phyloP scores from a whole-genome alignment of 106 monocot species.

The Agapanthus africanus region DNA sequence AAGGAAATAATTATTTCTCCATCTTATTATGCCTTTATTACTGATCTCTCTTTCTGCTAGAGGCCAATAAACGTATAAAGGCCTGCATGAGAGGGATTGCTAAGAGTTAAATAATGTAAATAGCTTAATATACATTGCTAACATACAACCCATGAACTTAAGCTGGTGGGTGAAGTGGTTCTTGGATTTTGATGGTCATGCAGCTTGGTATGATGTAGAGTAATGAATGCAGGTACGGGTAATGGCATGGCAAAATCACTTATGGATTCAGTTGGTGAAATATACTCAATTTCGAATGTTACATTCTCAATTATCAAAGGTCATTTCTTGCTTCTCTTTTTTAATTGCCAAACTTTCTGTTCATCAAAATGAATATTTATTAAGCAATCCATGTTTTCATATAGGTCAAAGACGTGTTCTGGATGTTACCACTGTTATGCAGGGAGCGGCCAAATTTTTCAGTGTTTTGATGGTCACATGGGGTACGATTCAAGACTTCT shows the following conservation, averaged over 20 bases:
- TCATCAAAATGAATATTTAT: neutral
- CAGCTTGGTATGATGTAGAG: constrained; percentile 1
- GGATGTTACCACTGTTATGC: constrained; percentile 77
- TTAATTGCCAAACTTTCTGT: neutral
- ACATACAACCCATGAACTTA: no score
- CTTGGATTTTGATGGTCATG: neutral
- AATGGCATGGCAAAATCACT: constrained; percentile 95
- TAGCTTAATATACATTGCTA: no score
- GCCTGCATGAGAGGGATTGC: no score
- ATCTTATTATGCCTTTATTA: no score
- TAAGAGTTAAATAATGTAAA: no score
- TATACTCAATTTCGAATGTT: constrained; percentile 52
- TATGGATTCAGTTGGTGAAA: constrained; percentile 45
- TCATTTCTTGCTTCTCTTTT: constrained; percentile 26
- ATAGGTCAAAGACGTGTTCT: constrained; percentile 60
- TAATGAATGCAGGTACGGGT: constrained; percentile 56
- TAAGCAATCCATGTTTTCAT: constrained; percentile 2
- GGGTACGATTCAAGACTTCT: constrained; percentile 40
- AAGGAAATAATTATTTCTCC: no score
- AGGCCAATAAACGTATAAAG: no score
- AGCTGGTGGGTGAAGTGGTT: no score
- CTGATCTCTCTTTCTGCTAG: no score
- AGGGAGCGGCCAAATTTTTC: constrained; percentile 72
- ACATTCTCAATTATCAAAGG: constrained; percentile 76
- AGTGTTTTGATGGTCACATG: constrained; percentile 89